A percentile compares a stretch with the other conserved stretches of the same genome.
Evolutionary conservation across 495 filamentous ascomycete genomes (phyloP).

Genomic region (Aspergillus ellipticus): DNA sequence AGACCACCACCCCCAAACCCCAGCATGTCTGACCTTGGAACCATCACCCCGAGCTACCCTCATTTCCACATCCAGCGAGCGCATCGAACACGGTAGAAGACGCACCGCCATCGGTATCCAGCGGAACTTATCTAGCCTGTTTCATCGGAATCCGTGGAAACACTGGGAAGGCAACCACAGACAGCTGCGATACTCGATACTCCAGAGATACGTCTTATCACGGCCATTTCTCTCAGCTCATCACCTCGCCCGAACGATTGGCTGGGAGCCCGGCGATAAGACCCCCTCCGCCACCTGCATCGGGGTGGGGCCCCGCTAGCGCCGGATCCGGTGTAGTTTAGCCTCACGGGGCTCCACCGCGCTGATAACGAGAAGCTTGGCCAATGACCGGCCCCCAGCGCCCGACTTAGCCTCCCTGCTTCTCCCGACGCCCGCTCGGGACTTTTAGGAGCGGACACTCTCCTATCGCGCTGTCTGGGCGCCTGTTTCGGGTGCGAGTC

Average conservation of each 20-base stretch:
- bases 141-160: neutral
- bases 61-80: too few species aligned
- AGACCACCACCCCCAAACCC: too few species aligned
- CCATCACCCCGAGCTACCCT: too few species aligned
- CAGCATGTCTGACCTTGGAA: too few species aligned
- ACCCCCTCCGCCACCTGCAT: conserved; percentile 14
- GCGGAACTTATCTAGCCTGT: neutral
- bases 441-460: neutral
- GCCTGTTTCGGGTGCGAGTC: neutral
- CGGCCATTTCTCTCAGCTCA: conserved; percentile 18
- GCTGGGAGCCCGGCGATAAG: conserved; percentile 21
- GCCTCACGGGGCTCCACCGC: conserved; percentile 1
- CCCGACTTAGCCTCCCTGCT: conserved; percentile 1
- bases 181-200: too few species aligned
- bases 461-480: neutral
- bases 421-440: conserved; percentile 5
- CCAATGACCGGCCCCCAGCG: conserved; percentile 5
- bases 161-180: too few species aligned
- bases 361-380: conserved; percentile 11
- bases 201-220: conserved; percentile 8
- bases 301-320: conserved; percentile 7
- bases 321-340: conserved; percentile 5
- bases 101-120: neutral
- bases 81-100: too few species aligned
- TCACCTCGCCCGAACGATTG: conserved; percentile 15